phyloP scores from a whole-genome alignment of 164 flowering plant species.

The Annona squamosa region DNA sequence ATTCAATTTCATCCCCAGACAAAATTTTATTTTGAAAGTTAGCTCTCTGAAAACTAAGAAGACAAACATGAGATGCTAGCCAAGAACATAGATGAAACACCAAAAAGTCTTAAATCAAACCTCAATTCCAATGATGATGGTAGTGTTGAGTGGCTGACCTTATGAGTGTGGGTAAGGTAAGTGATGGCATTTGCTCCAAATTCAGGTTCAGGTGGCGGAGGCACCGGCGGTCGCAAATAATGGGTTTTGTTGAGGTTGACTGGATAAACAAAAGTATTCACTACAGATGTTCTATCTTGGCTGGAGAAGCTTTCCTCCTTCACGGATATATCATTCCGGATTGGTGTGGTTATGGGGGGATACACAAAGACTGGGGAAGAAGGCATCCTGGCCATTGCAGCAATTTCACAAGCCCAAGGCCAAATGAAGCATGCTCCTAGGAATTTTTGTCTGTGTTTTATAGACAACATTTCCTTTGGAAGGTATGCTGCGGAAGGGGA shows the following conservation, averaged over 20 bases:
- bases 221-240: neutral
- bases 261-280: neutral
- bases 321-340: slow-evolving; percentile 1
- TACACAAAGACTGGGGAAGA: neutral
- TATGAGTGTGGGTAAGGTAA: slow-evolving; percentile 5
- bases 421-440: neutral
- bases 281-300: neutral
- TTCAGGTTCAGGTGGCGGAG: neutral
- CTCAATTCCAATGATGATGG: neutral
- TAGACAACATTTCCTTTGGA: neutral
- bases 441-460: neutral
- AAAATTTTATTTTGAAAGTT: too few species aligned
- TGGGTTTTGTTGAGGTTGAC: neutral
- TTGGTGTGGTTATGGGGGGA: slow-evolving; percentile 2
- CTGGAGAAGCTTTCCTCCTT: slow-evolving; percentile 7
- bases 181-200: neutral
- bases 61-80: neutral
- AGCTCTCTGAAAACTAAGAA: neutral
- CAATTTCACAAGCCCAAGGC: neutral
- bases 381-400: slow-evolving; percentile 2
- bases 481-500: neutral
- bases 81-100: neutral
- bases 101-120: neutral
- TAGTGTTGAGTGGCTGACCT: slow-evolving; percentile 7
- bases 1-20: too few species aligned